Evolutionary conservation across 2,329 filamentous ascomycete genomes (phyloP).

Genomic region (Colletotrichum echinochloae): DNA sequence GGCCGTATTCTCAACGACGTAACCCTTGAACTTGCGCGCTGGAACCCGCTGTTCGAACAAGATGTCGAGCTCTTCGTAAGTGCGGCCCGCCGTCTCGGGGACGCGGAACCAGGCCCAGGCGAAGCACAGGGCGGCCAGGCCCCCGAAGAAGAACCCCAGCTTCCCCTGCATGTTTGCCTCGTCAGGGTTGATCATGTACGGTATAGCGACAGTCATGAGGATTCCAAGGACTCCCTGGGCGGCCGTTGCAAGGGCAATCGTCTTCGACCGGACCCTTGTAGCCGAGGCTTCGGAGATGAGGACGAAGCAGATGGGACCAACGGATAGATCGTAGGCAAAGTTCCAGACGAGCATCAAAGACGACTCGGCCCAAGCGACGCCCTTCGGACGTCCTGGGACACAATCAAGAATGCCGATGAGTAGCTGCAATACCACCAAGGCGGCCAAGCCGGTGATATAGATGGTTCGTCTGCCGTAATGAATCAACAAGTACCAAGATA

Average conservation of each 20-base stretch:
- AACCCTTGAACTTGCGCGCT: constrained; percentile 56
- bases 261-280: constrained; percentile 58
- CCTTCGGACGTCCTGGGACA: constrained; percentile 54
- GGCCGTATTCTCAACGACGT: constrained; percentile 14
- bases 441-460: constrained; percentile 55
- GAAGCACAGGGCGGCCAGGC: constrained; percentile 42
- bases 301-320: constrained; percentile 55
- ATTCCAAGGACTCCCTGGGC: constrained; percentile 55
- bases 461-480: constrained; percentile 56
- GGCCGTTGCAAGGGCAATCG: constrained; percentile 58
- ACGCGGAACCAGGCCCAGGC: constrained; percentile 45
- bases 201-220: constrained; percentile 47
- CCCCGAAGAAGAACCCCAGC: constrained; percentile 45
- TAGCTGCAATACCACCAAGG: constrained; percentile 53
- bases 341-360: constrained; percentile 60
- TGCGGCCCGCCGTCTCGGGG: constrained; percentile 45
- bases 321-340: constrained; percentile 51
- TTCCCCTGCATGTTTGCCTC: constrained; percentile 53
- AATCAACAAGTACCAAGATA: constrained; percentile 59
- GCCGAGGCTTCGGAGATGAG: constrained; percentile 66
- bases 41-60: constrained; percentile 49
- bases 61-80: constrained; percentile 46
- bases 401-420: constrained; percentile 60
- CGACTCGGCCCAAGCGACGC: constrained; percentile 61
- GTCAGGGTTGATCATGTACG: constrained; percentile 46